Conservation (phyloP, 805 yeast species). For the Metschnikowia baotianmanensis region DNA sequence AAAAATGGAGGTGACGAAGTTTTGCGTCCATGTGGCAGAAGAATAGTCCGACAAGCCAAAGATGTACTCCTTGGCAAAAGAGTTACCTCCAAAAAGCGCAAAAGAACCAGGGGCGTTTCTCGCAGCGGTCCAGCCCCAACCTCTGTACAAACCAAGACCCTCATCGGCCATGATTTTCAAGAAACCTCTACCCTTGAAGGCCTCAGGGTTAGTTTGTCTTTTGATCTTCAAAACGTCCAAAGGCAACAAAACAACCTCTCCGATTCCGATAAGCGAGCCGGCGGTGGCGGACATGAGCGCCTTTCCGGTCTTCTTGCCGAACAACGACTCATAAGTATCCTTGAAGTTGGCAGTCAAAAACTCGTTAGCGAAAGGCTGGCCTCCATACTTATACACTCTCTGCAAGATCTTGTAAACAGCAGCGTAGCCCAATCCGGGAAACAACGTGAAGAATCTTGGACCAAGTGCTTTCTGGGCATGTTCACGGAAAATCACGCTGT, state of each 20-base stretch:
- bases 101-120: constrained; percentile 99
- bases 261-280: constrained; percentile 95
- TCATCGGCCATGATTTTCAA: constrained; percentile 81
- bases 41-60: constrained; percentile 84
- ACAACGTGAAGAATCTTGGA: constrained; percentile 73
- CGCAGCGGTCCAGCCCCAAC: constrained; percentile 99
- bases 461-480: constrained; percentile 70
- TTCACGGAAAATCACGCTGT: constrained; percentile 82
- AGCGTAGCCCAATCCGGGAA: constrained; percentile 98
- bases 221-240: constrained; percentile 95
- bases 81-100: constrained; percentile 97
- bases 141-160: constrained; percentile 91
- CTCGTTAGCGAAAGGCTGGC: constrained; percentile 98
- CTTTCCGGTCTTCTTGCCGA: constrained; percentile 94
- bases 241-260: constrained; percentile 94
- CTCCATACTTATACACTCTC: constrained; percentile 98
- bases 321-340: constrained; percentile 64
- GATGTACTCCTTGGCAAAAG: constrained; percentile 96
- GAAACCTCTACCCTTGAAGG: constrained; percentile 98
- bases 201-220: constrained; percentile 99
- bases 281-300: constrained; percentile 97
- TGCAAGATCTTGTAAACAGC: constrained; percentile 95
- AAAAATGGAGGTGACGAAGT: constrained; percentile 88
- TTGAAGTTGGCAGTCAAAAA: constrained; percentile 74
- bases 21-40: constrained; percentile 91